Evolutionary conservation across 371 early-diverging fungal species (phyloP), one percentile per base, ranked within the genome.

Genomic region (Mortierella sp.): DNA sequence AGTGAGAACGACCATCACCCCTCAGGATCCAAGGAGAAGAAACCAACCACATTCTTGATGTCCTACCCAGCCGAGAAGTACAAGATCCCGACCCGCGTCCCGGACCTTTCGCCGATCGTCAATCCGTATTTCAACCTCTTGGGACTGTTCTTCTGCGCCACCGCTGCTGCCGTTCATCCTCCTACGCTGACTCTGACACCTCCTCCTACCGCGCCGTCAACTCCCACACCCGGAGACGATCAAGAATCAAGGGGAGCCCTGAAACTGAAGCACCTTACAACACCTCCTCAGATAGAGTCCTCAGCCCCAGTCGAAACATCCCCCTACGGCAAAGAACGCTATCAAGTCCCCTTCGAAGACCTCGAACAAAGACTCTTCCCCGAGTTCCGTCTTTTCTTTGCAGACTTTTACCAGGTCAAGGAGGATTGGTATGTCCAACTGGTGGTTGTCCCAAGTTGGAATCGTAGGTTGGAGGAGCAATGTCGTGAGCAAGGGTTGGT

Each of bases 361-460:
- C 71, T 76, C 16, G 49, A 71, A 27, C 55, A 24, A 16, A 55
- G 14, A 1, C 27, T 76, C 41, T 76, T 76, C 18, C 76, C 55
- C 2, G 54, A 38, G 54, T 63, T 65, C 49, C 44, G 41, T 8
- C 58, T 72, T 2, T 63, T 46, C 65, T 72, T 78, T 73, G 78
- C 51, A n/a, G 78, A 78, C 48, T 72, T 72, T 41, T 78, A 78
- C 46, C 11, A 4, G 11, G 29, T 72, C 48, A 48, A 38, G 3
- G 60, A 72, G 6, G 77, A 72, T 29, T 77, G 77, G 77, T 73
- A 78, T 49, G 56, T 78, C 29, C 78, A 71, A 38, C 29, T 77
- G 46, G 72, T 77, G 7, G 78, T 72, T 6, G 78, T 72, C 24
- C 78, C 78, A 16, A 71, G 65, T n/a, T 72, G 78, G 72, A 77